A percentile compares a stretch with the other conserved stretches of the same genome.
These are phyloP conservation scores for Penicillium sp. DNA, from an alignment of 2,329 filamentous ascomycete genomes.

Conservation along the genomic window DNA sequence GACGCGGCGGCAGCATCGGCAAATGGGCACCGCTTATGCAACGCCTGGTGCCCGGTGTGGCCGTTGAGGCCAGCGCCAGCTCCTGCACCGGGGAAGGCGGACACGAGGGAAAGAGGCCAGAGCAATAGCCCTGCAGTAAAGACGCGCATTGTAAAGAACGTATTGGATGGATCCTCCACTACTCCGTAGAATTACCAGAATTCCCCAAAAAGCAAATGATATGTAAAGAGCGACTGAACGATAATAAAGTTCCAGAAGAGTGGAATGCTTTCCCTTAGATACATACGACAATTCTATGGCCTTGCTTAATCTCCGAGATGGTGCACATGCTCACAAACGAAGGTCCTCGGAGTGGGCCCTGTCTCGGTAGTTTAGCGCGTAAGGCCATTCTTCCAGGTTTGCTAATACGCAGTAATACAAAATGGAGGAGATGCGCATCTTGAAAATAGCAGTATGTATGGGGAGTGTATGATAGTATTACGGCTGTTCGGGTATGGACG, in stretches of 20 bases:
- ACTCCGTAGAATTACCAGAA: background rate
- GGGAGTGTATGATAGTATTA: background rate
- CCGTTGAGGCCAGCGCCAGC: background rate
- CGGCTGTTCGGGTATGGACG: background rate
- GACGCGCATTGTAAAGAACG: slow-evolving; percentile 13
- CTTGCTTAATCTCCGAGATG: background rate
- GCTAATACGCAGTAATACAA: background rate
- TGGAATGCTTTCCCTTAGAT: background rate
- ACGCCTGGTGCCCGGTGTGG: slow-evolving; percentile 1
- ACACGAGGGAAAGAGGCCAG: slow-evolving; percentile 10
- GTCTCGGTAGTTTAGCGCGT: background rate
- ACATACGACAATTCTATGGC: background rate
- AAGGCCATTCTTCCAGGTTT: background rate
- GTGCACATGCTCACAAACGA: slow-evolving; percentile 6
- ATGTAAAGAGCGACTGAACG: background rate
- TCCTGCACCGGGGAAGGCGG: slow-evolving; percentile 12
- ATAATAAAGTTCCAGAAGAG: background rate
- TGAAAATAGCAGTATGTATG: background rate
- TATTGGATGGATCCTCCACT: background rate
- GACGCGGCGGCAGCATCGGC: slow-evolving; percentile 1
- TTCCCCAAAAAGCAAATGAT: background rate
- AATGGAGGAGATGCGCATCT: background rate
- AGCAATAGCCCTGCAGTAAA: slow-evolving; percentile 6
- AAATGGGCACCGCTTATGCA: slow-evolving; percentile 23
- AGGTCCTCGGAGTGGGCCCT: slow-evolving; percentile 11